Conservation (phyloP, 2,329 filamentous ascomycete genomes). For the Phaeosphaeriaceae sp. region DNA sequence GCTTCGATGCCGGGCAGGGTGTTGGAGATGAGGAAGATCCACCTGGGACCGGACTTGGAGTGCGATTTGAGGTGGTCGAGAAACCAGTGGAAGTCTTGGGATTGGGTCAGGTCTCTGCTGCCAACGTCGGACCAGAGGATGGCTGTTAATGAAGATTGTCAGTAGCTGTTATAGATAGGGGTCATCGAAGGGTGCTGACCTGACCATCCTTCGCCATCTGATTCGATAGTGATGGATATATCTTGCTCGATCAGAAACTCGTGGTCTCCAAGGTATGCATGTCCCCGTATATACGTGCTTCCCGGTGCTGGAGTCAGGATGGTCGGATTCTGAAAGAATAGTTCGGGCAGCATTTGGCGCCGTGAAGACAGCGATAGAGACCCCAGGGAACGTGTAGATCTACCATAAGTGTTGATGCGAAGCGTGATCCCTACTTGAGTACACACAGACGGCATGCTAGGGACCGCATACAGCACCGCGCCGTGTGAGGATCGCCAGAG, state of each 20-base stretch:
- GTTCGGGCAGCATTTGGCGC: conserved; percentile 2
- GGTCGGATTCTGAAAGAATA: neutral
- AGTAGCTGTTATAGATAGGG: neutral
- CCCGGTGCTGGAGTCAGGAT: conserved; percentile 5
- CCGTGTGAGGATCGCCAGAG: conserved; percentile 12
- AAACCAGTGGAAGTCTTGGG: conserved; percentile 3
- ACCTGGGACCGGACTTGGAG: conserved; percentile 2
- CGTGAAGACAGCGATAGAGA: neutral
- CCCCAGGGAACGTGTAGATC: conserved; percentile 1
- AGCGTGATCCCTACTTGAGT: conserved; percentile 9
- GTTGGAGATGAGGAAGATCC: neutral
- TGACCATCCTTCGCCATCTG: conserved; percentile 9
- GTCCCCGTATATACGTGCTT: conserved; percentile 7
- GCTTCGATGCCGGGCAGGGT: conserved; percentile 4
- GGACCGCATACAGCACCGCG: conserved; percentile 9
- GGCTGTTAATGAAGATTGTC: neutral
- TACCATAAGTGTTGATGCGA: conserved; percentile 10
- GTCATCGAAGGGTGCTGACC: neutral
- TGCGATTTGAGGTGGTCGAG: conserved; percentile 6
- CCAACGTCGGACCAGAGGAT: conserved; percentile 12
- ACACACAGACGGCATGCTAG: conserved; percentile 3
- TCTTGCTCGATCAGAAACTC: conserved; percentile 11
- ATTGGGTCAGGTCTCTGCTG: conserved; percentile 3
- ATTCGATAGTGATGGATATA: conserved; percentile 10
- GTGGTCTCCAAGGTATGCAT: neutral